Conservation (phyloP, 768 basidiomycete species). For the Amyloporia xantha region DNA sequence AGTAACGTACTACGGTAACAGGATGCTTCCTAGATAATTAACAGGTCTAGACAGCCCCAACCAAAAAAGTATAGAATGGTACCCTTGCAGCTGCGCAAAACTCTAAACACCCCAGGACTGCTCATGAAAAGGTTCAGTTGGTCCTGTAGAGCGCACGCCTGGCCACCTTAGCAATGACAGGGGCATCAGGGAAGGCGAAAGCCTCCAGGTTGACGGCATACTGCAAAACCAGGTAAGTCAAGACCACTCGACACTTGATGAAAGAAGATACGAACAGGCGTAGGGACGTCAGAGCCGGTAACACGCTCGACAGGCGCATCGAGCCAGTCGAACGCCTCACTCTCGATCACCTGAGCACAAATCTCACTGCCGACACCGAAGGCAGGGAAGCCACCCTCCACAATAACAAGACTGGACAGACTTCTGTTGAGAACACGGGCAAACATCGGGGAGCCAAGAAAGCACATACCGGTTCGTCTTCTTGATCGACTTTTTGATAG, state of each 20-base stretch:
- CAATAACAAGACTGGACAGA: conserved; percentile 70
- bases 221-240: conserved; percentile 33
- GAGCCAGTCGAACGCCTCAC: conserved; percentile 96
- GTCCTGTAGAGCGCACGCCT: conserved; percentile 89
- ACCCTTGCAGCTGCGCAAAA: conserved; percentile 3
- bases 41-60: conserved; percentile 12
- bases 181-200: conserved; percentile 90
- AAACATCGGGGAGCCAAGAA: neutral
- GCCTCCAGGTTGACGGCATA: conserved; percentile 88
- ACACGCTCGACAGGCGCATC: conserved; percentile 98
- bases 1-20: conserved; percentile 11
- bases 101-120: conserved; percentile 6
- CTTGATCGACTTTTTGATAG: conserved; percentile 95
- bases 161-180: conserved; percentile 88
- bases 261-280: conserved; percentile 58
- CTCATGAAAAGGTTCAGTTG: conserved; percentile 43
- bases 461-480: conserved; percentile 85
- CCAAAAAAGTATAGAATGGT: conserved; percentile 1
- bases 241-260: conserved; percentile 7
- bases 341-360: conserved; percentile 95
- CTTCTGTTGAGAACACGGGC: neutral
- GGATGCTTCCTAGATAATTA: conserved; percentile 16
- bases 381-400: conserved; percentile 97
- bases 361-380: conserved; percentile 99
- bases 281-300: conserved; percentile 96